Percentiles rank a stretch among this genome's conserved stretches.
Evolutionary conservation across 2,329 filamentous ascomycete species (phyloP).

Genomic region (Hymenotorrendiella dingleyae): DNA sequence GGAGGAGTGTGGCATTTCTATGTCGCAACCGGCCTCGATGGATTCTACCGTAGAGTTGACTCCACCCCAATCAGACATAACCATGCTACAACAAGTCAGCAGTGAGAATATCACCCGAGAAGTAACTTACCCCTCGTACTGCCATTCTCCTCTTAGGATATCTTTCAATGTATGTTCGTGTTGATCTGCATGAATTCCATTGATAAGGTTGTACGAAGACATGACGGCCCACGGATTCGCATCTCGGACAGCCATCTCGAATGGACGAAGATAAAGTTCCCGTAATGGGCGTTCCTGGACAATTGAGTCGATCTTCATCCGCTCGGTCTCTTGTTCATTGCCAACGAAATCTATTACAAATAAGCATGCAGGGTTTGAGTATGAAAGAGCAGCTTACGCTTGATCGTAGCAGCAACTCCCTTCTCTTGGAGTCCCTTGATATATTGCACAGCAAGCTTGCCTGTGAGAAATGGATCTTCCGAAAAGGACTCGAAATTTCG

Average conservation of each 20-base stretch:
- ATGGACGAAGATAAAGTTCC: slow-evolving; percentile 68
- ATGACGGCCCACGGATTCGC: slow-evolving; percentile 65
- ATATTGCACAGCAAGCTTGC: slow-evolving; percentile 65
- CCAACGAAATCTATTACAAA: slow-evolving; percentile 51
- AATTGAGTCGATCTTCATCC: slow-evolving; percentile 57
- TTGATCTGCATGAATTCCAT: slow-evolving; percentile 56
- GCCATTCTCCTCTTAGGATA: slow-evolving; percentile 56
- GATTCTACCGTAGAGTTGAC: slow-evolving; percentile 51
- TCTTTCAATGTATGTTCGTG: slow-evolving; percentile 48
- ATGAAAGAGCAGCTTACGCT: slow-evolving; percentile 46
- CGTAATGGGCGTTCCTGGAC: slow-evolving; percentile 60
- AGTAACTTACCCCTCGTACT: slow-evolving; percentile 49
- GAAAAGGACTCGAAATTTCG: slow-evolving; percentile 84
- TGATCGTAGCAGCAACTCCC: slow-evolving; percentile 70
- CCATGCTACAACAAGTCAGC: slow-evolving; percentile 35
- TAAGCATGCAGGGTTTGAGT: slow-evolving; percentile 9
- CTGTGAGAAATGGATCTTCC: slow-evolving; percentile 73
- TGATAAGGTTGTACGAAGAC: slow-evolving; percentile 63
- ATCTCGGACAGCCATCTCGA: slow-evolving; percentile 66
- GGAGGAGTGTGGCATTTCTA: slow-evolving; percentile 51
- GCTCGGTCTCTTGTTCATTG: slow-evolving; percentile 68
- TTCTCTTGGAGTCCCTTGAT: slow-evolving; percentile 68
- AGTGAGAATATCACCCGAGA: background rate
- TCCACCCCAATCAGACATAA: slow-evolving; percentile 56
- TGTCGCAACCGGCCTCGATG: slow-evolving; percentile 49